Conservation (phyloP, 2,329 filamentous ascomycete genomes). For the Penicillium sp. region DNA sequence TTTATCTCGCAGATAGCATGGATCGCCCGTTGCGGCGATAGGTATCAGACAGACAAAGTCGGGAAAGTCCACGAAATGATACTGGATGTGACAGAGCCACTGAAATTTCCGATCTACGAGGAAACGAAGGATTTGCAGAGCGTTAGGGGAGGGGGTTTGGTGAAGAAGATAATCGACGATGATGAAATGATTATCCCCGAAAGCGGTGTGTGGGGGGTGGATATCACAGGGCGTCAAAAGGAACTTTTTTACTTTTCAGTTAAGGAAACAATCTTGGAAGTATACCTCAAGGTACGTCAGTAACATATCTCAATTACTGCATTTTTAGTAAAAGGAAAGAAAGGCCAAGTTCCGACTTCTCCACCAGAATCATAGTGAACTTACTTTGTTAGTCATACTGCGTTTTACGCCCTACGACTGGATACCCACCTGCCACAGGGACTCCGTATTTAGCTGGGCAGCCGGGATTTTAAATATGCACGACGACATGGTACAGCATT, state of each 20-base stretch:
- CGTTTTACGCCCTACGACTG: no score
- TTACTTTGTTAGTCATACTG: neutral
- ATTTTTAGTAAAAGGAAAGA: neutral
- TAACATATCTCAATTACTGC: no score
- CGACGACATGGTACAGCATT: neutral
- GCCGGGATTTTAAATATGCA: no score
- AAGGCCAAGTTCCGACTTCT: neutral
- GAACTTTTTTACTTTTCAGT: no score
- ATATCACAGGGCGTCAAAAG: no score
- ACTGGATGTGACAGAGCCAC: neutral
- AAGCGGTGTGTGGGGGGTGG: slow-evolving; percentile 8
- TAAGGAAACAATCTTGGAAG: no score
- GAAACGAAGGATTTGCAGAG: neutral
- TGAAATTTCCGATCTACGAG: neutral
- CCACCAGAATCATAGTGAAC: neutral
- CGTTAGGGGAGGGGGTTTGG: neutral
- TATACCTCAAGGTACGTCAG: no score
- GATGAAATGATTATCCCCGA: slow-evolving; percentile 17
- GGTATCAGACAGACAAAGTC: neutral
- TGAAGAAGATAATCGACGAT: neutral
- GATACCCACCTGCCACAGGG: no score
- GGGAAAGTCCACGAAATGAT: neutral
- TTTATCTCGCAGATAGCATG: slow-evolving; percentile 2
- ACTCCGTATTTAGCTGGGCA: no score
- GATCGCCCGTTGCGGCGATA: slow-evolving; percentile 19